phyloP scores from a whole-genome alignment of 1,284 basidiomycete species.

The Ustilago crameri region DNA sequence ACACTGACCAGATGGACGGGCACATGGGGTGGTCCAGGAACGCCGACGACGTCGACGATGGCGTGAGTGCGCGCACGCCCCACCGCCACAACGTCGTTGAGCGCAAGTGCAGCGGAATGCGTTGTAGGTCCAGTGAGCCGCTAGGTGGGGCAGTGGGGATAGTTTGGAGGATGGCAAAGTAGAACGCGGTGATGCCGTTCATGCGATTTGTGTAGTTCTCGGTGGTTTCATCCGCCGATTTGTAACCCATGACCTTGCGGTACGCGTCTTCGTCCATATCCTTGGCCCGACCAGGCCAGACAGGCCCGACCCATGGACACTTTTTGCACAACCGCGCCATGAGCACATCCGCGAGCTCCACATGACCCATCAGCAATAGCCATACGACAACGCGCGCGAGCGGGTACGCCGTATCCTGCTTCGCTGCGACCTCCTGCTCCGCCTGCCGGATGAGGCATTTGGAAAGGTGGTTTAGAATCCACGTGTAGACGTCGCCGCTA shows the following conservation, averaged over 20 bases:
- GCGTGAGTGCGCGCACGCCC: conserved; percentile 56
- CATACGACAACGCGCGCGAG: conserved; percentile 81
- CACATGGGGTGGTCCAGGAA: conserved; percentile 56
- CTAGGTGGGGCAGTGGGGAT: conserved; percentile 38
- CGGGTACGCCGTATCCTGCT: conserved; percentile 84
- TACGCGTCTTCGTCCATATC: conserved; percentile 72
- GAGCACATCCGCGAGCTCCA: conserved; percentile 78
- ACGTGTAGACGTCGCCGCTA: conserved; percentile 73
- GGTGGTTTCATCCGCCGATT: conserved; percentile 70
- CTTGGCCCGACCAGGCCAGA: conserved; percentile 63
- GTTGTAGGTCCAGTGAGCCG: conserved; percentile 12
- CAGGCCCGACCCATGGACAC: conserved; percentile 74
- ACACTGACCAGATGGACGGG: conserved; percentile 60
- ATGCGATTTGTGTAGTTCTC: conserved; percentile 81
- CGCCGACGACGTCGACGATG: conserved; percentile 32
- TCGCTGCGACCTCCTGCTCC: conserved; percentile 90
- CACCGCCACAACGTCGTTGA: conserved; percentile 61
- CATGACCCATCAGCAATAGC: conserved; percentile 74
- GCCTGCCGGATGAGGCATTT: conserved; percentile 92
- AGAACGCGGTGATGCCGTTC: conserved; percentile 84
- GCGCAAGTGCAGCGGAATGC: conserved; percentile 47
- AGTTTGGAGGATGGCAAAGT: conserved; percentile 80
- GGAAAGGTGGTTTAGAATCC: conserved; percentile 84
- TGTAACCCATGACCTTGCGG: conserved; percentile 78
- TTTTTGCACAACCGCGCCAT: conserved; percentile 86